Conservation (phyloP, 768 basidiomycete species). For the Naganishia randhawae region DNA sequence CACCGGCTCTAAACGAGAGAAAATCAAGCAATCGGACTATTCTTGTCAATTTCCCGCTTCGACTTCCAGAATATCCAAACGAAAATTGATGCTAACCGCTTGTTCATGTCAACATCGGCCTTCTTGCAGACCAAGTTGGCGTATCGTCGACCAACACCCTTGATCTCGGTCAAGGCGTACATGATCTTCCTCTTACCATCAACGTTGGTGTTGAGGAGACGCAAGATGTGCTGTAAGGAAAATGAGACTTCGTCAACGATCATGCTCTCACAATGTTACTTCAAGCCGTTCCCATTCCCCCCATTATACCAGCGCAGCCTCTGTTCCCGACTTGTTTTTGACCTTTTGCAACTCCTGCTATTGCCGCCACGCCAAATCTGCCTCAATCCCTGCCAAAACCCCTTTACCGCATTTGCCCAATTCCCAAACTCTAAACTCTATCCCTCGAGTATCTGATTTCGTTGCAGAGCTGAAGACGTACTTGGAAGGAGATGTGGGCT, state of each 20-base stretch:
- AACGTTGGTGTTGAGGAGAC: constrained; percentile 87
- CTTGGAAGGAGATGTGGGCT: constrained; percentile 92
- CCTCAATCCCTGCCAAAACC: background rate
- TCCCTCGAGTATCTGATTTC: background rate
- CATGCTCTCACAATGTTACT: background rate
- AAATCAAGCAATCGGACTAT: constrained; percentile 1
- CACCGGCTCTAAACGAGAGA: constrained; percentile 72
- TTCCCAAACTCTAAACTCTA: too few species aligned
- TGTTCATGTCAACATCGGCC: constrained; percentile 97
- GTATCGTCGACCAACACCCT: constrained; percentile 98
- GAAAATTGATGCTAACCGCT: constrained; percentile 67
- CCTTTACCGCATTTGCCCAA: background rate
- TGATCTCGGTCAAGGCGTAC: constrained; percentile 98
- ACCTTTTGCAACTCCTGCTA: background rate
- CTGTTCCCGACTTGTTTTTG: background rate
- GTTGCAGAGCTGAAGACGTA: constrained; percentile 46
- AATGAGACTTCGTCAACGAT: background rate
- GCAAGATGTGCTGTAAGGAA: constrained; percentile 82
- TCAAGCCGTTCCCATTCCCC: background rate
- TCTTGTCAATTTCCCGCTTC: background rate
- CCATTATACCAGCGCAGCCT: background rate
- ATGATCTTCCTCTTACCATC: constrained; percentile 98
- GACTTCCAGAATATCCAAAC: background rate
- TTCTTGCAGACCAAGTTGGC: constrained; percentile 99
- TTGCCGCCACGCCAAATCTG: background rate